These are phyloP conservation scores for Arthrinium puccinioides DNA, from an alignment of 2,329 filamentous ascomycete genomes.

Conservation along the genomic window DNA sequence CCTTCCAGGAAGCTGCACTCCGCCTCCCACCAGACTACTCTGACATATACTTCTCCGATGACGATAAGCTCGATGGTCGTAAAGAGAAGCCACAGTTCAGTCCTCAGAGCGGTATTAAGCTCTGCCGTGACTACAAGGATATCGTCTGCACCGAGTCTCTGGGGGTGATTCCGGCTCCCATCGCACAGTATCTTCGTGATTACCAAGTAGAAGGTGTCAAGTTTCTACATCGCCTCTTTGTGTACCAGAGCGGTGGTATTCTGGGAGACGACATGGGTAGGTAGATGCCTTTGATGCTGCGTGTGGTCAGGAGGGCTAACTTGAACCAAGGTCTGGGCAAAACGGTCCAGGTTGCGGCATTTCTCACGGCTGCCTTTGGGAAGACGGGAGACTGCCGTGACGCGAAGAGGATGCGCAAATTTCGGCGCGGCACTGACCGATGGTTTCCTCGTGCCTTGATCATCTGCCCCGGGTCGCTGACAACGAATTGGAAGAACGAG, in stretches of 20 bases:
- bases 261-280: conserved; percentile 98
- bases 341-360: conserved; percentile 91
- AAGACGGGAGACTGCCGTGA: conserved; percentile 90
- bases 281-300: too few species aligned
- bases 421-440: conserved; percentile 52
- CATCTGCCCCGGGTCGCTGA: conserved; percentile 80
- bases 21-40: conserved; percentile 72
- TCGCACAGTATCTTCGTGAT: conserved; percentile 85
- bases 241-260: conserved; percentile 85
- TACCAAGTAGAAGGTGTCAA: conserved; percentile 83
- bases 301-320: too few species aligned
- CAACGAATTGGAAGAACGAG: conserved; percentile 88
- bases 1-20: conserved; percentile 60
- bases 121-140: conserved; percentile 65
- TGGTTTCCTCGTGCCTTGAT: conserved; percentile 86
- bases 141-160: conserved; percentile 68
- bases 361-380: conserved; percentile 84
- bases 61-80: conserved; percentile 53
- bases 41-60: conserved; percentile 69
- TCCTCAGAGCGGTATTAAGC: conserved; percentile 45
- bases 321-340: too few species aligned
- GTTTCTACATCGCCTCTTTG: conserved; percentile 83
- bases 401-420: conserved; percentile 78
- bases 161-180: conserved; percentile 77
- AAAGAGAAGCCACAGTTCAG: conserved; percentile 65